phyloP scores from a whole-genome alignment of 352 stramenopile species.

The Hyaloperonospora arabidopsidis region DNA sequence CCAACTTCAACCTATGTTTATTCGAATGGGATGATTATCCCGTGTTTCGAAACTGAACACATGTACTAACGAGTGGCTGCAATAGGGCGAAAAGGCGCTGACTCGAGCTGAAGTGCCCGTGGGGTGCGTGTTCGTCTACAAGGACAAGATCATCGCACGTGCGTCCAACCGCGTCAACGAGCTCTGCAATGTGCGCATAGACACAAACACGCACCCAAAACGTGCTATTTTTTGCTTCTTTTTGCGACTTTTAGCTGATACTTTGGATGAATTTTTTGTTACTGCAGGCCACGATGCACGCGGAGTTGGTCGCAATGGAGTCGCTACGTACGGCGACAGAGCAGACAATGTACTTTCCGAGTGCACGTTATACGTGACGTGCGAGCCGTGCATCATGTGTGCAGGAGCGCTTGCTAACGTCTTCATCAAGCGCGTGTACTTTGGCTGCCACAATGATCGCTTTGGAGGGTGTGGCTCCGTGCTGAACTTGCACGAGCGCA shows the following conservation, averaged over 20 bases:
- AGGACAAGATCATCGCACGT: slow-evolving; percentile 62
- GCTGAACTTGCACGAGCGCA: slow-evolving; percentile 67
- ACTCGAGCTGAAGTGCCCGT: slow-evolving; percentile 83
- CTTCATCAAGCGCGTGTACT: slow-evolving; percentile 70
- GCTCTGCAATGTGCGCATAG: slow-evolving; percentile 61
- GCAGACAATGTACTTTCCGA: slow-evolving; percentile 42
- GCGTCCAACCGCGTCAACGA: slow-evolving; percentile 86
- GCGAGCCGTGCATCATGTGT: slow-evolving; percentile 94
- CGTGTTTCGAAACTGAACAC: not conserved
- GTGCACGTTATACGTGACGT: slow-evolving; percentile 84
- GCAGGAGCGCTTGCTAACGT: slow-evolving; percentile 79
- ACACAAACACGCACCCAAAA: no score
- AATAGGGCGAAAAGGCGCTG: slow-evolving; percentile 72
- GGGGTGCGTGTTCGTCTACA: slow-evolving; percentile 87
- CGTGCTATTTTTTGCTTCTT: no score
- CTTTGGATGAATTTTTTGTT: not conserved
- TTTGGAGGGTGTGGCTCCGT: slow-evolving; percentile 91
- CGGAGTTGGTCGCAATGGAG: slow-evolving; percentile 88
- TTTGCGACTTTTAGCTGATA: not conserved
- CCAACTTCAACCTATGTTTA: not conserved
- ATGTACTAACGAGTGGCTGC: slow-evolving; percentile 1
- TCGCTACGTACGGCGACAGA: slow-evolving; percentile 29
- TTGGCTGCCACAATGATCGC: slow-evolving; percentile 89
- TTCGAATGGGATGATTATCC: not conserved
- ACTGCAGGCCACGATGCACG: slow-evolving; percentile 78